Evolutionary conservation across 176 grass and related monocot species (phyloP), one percentile per base, ranked within the genome.

Genomic region (Rhynchospora breviuscula): DNA sequence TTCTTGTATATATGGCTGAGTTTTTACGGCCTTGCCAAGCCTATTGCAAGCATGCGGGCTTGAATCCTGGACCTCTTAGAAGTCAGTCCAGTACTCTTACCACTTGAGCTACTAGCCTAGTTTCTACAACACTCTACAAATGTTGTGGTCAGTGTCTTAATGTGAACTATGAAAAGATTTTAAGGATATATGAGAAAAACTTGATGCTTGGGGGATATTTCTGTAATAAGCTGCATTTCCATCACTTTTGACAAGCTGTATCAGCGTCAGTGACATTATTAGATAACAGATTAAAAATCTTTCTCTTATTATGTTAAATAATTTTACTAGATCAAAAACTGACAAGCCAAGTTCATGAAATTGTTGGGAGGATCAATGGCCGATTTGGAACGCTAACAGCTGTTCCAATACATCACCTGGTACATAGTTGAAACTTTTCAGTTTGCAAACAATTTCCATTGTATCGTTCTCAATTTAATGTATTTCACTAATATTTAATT

Each of bases 301-400:
- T 17, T 76, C 45, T 53, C 1, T 49, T 82, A 31, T 52, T 25
- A 26, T 64, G 35, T 29, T 82, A 15, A 63, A 35, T 82, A 54
- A 53, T 33, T 5, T 78, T 48, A 64, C 60, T 81, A 99, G 96
- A 99, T 93, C 96, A 99, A 90, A 99, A 95, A 88, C 89, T 99
- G 79, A 99, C 96, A 4, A 99, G 96, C 72, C 96, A 99, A 76
- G 96, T 99, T 17, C 96, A 99, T 67, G 96, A 99, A 91, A 99
- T 99, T 89, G 96, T 99, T 86, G 96, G 96, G 22, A 93, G 96
- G 46, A 99, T 99, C 86, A 99, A 99, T 81, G 96, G 96, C 49
- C 93, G 96, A 71, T 99, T 99, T 86, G 96, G 96, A 86, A 99
- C 96, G 67, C 62, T 99, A 71, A 92, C 96, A 85, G 93, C 93